phyloP scores from a whole-genome alignment of 2,329 filamentous ascomycete genomes.

The Diaporthe velutina region DNA sequence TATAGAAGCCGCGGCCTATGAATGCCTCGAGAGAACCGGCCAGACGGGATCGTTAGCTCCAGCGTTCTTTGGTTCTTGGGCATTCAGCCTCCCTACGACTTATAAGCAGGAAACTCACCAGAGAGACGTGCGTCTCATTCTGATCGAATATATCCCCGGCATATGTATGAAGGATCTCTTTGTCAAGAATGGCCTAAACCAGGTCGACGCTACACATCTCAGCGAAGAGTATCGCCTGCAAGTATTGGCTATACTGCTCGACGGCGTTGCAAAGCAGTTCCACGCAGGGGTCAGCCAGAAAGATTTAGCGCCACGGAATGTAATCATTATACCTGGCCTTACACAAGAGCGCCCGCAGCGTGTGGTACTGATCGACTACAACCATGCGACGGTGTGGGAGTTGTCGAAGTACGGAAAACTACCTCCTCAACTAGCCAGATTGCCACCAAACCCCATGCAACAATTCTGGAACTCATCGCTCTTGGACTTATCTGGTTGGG shows the following conservation, averaged over 20 bases:
- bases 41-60: neutral
- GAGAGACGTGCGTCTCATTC: neutral
- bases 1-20: neutral
- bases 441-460: neutral
- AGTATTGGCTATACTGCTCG: neutral
- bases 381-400: neutral
- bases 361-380: neutral
- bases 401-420: neutral
- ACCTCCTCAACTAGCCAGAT: neutral
- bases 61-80: constrained; percentile 5
- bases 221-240: neutral
- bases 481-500: neutral
- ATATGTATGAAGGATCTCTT: neutral
- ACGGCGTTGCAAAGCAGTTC: neutral
- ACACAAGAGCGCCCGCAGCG: neutral
- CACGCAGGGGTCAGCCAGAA: neutral
- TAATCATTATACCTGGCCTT: neutral
- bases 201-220: neutral
- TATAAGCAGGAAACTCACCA: neutral
- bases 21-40: neutral
- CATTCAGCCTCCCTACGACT: neutral
- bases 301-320: neutral
- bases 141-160: neutral
- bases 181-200: neutral
- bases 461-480: neutral